Percentiles rank a stretch among this genome's conserved stretches.
phyloP scores from a whole-genome alignment of 164 flowering plant species.

The Sedum album region DNA sequence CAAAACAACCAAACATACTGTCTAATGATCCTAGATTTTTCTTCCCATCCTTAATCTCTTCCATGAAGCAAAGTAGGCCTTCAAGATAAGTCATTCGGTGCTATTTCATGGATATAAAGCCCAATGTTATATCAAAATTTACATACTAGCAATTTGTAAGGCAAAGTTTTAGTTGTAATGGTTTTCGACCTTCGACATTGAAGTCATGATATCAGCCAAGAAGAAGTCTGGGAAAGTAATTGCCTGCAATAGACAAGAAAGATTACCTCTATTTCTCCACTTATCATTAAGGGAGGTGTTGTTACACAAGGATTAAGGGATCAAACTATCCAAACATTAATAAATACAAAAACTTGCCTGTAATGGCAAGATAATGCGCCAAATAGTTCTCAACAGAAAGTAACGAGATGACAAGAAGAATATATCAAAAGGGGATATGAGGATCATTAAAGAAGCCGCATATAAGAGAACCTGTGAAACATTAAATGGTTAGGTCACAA shows the following conservation, averaged over 20 bases:
- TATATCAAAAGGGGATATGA: slow-evolving; percentile 82
- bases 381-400: slow-evolving; percentile 74
- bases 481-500: background rate
- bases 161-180: background rate
- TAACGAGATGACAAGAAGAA: slow-evolving; percentile 84
- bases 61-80: too few species aligned
- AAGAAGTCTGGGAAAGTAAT: slow-evolving; percentile 91
- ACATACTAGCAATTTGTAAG: background rate
- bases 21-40: too few species aligned
- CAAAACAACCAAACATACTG: too few species aligned
- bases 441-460: slow-evolving; percentile 19
- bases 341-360: slow-evolving; percentile 36
- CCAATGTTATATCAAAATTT: too few species aligned
- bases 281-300: background rate
- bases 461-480: slow-evolving; percentile 76
- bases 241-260: slow-evolving; percentile 40
- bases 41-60: too few species aligned
- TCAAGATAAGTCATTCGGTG: too few species aligned
- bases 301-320: background rate
- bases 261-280: background rate
- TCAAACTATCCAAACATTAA: background rate
- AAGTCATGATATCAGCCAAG: slow-evolving; percentile 93
- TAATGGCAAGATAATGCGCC: slow-evolving; percentile 78
- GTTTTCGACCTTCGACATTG: slow-evolving; percentile 80
- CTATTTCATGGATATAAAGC: too few species aligned